These are phyloP conservation scores for Plantago lanceolata DNA, from an alignment of 305 asterid genomes.

Conservation along the genomic window DNA sequence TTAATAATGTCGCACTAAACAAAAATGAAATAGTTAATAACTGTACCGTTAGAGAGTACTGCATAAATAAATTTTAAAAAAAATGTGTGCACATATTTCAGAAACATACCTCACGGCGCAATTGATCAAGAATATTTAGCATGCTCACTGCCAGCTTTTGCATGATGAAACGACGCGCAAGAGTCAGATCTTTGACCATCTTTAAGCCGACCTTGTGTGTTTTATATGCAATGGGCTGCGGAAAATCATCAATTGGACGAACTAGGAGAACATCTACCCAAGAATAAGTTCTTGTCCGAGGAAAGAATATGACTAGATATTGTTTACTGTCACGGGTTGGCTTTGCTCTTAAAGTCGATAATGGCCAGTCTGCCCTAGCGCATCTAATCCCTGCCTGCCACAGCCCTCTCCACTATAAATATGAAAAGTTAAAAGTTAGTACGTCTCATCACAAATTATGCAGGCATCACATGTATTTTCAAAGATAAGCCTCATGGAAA, in stretches of 20 bases:
- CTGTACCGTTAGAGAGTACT: conserved; percentile 6
- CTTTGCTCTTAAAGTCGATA: conserved; percentile 83
- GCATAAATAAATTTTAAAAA: conserved; percentile 5
- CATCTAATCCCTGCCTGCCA: conserved; percentile 99
- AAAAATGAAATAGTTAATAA: conserved; percentile 22
- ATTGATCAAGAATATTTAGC: conserved; percentile 76
- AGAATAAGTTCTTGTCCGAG: conserved; percentile 85
- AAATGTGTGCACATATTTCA: conserved; percentile 20
- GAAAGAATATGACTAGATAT: conserved; percentile 92
- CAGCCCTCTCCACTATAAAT: conserved; percentile 88
- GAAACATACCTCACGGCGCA: conserved; percentile 75
- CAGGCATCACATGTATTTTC: conserved; percentile 14
- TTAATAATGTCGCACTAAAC: conserved; percentile 21
- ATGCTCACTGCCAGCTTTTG: conserved; percentile 89
- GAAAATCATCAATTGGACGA: conserved; percentile 76
- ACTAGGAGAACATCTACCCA: conserved; percentile 96
- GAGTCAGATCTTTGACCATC: conserved; percentile 78
- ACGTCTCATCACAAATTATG: not conserved
- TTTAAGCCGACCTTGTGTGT: conserved; percentile 73
- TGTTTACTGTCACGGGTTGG: conserved; percentile 95
- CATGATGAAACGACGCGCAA: conserved; percentile 84
- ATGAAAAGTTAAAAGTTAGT: conserved; percentile 1
- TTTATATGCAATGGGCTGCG: conserved; percentile 79
- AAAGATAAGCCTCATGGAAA: conserved; percentile 1
- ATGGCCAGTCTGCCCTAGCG: conserved; percentile 91